Percentiles rank a stretch among this genome's conserved stretches.
Conservation (phyloP, 2,329 filamentous ascomycete genomes). For the Penicillium fuscoglaucum region DNA sequence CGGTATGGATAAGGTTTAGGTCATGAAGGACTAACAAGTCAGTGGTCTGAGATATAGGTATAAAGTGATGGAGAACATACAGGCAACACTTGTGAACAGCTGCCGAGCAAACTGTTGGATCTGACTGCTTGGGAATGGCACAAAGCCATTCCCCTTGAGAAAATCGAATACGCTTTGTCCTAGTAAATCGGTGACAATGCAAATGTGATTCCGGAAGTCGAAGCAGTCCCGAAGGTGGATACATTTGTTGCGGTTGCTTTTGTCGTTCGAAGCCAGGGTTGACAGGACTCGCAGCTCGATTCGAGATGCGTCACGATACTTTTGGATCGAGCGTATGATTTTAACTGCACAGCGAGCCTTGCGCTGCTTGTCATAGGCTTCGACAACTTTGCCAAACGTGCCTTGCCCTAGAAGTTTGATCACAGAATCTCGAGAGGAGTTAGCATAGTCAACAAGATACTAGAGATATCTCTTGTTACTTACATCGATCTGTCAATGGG, state of each 20-base stretch:
- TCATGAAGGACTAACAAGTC: conserved; percentile 76
- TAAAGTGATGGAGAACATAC: conserved; percentile 59
- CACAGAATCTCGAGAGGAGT: conserved; percentile 68
- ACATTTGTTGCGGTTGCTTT: conserved; percentile 88
- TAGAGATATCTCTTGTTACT: conserved; percentile 40
- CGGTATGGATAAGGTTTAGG: conserved; percentile 93
- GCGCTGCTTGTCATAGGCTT: conserved; percentile 77
- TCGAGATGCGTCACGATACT: conserved; percentile 92
- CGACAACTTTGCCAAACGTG: conserved; percentile 97
- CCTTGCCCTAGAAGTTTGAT: conserved; percentile 89
- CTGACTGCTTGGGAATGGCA: conserved; percentile 96
- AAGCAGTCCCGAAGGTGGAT: conserved; percentile 97
- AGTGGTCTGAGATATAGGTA: conserved; percentile 13
- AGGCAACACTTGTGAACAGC: conserved; percentile 96
- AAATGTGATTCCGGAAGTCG: conserved; percentile 96
- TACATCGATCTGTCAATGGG: conserved; percentile 85
- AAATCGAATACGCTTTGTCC: conserved; percentile 99
- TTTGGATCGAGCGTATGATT: conserved; percentile 96
- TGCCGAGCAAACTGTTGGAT: conserved; percentile 97
- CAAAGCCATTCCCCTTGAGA: conserved; percentile 89
- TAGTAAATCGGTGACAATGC: conserved; percentile 73
- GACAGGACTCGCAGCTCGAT: conserved; percentile 93
- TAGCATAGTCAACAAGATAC: conserved; percentile 5
- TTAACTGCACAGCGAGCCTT: conserved; percentile 89
- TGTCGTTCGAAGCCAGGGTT: conserved; percentile 88